Evolutionary conservation across 2,329 filamentous ascomycete genomes (phyloP).

Genomic region (Verticillium nubilum): DNA sequence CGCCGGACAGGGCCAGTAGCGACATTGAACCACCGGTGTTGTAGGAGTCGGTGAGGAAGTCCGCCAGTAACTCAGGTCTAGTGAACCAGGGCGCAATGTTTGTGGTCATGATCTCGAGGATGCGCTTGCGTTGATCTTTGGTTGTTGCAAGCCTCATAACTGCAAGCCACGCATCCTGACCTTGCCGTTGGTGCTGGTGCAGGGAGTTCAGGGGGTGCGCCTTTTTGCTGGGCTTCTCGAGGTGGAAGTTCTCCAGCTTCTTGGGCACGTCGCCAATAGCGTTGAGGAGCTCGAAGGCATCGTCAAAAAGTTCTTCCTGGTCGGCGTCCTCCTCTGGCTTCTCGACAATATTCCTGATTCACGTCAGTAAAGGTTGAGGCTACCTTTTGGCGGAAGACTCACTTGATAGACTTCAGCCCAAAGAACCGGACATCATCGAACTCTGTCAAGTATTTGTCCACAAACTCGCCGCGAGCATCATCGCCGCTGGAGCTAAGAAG

Average conservation of each 20-base stretch:
- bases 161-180: conserved; percentile 82
- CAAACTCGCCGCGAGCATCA: conserved; percentile 64
- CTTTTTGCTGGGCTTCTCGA: conserved; percentile 58
- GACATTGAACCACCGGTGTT: conserved; percentile 81
- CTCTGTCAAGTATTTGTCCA: conserved; percentile 70
- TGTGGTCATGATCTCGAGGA: conserved; percentile 69
- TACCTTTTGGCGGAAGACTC: conserved; percentile 26
- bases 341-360: conserved; percentile 24
- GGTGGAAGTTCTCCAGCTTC: conserved; percentile 65
- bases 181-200: conserved; percentile 68
- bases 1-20: conserved; percentile 80
- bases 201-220: conserved; percentile 61
- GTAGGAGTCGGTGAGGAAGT: conserved; percentile 95
- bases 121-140: conserved; percentile 70
- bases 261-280: conserved; percentile 66
- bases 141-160: conserved; percentile 63
- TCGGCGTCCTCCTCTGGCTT: conserved; percentile 11
- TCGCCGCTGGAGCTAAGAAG: conserved; percentile 55
- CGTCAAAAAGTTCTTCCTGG: conserved; percentile 41
- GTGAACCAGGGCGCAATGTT: conserved; percentile 85
- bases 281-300: conserved; percentile 57
- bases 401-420: conserved; percentile 71
- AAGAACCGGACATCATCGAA: conserved; percentile 83
- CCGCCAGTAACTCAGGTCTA: conserved; percentile 84
- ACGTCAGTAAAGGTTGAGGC: conserved; percentile 6